Evolutionary conservation across 495 filamentous ascomycete species (phyloP), one percentile per base, ranked within the genome.

Genomic region (Trichoderma virens): DNA sequence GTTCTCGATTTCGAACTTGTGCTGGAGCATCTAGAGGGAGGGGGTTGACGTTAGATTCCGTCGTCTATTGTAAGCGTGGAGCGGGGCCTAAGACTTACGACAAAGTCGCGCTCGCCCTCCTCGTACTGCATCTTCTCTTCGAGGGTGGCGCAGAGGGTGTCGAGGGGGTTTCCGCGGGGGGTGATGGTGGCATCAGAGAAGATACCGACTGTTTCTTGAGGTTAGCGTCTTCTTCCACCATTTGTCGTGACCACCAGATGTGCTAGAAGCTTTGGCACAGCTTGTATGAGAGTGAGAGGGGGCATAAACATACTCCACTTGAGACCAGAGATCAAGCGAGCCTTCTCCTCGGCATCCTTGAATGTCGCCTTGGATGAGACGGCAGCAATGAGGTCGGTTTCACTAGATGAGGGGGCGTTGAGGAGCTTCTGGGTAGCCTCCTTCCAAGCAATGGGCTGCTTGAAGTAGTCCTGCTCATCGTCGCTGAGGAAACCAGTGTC

Each of bases 91-190:
- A 16, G 4, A 61, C 16, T 78, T 34, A 61, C 30, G 69, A 70
- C 75, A 45, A 96, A 78, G 71, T 95, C 92, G 43, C 93, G 86
- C 86, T 97, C 94, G 41, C 83, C 86, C 64, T 87, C 81, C 68
- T 82, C 90, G 73, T 87, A 97, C 73, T 89, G 83, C 91, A 97
- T 96, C 84, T 96, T 96, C 79, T 89, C 73, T 78, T 96, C 92
- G 14, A 97, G 83, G 20, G 87, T 89, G 35, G 92, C 92, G 75
- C 93, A 97, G 23, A 98, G 85, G 23, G 90, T 93, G 68, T 96
- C 92, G 32, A 96, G 80, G 1, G 89, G 89, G 78, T 88, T 96
- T n/a, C 83, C 88, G 62, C 85, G 80, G 32, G 91, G 88, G 7
- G 73, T 90, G 73, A 88, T 90, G 69, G 81, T 76, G 67, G 88